Evolutionary conservation across 306 rosid species (phyloP), one percentile per base, ranked within the genome.

Genomic region (Leucaena leucocephala): DNA sequence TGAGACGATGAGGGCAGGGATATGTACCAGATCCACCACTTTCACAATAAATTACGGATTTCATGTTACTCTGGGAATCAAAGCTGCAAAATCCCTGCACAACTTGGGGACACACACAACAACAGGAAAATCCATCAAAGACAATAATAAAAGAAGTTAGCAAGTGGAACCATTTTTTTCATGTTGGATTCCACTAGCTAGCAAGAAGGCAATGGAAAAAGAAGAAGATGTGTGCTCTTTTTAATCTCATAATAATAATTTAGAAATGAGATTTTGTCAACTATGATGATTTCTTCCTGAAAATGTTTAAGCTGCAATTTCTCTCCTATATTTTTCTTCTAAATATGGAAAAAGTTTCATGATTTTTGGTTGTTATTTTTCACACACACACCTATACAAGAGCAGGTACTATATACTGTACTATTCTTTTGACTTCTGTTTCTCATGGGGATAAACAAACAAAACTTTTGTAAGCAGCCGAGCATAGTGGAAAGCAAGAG

Each of bases 401-500:
- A 68, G 80, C 76, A 87, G 77, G 34, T 59, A 61, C 40, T 33
- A 33, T 27, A 27, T 61, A 61, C 67, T 61, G 34, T 39, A 39
- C 70, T 66, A 65, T 49, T 42, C 36, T 87, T 57, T 90, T 76
- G 63, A 77, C 72, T 77, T 49, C 75, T 82, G 82, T 81, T 84
- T 80, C 77, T 86, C 74, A 68, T 77, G 89, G 76, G 84, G 82
- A 82, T 77, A 86, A 83, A 85, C 83, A 85, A 83, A 87, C 82
- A 81, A 83, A 75, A 81, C 71, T 66, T 86, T 71, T 78, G 54
- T 70, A 69, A 57, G 78, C 83, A 39, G 68, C 70, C 57, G 64
- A 77, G 81, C 79, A 80, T 84, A 85, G 85, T 84, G 91, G 90
- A 84, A 83, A 87, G 89, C 86, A 79, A 80, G 81, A 82, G 45